Evolutionary conservation across 139 green algal genomes (phyloP), one percentile per base, ranked within the genome.

Genomic region (Haematococcus sp.): DNA sequence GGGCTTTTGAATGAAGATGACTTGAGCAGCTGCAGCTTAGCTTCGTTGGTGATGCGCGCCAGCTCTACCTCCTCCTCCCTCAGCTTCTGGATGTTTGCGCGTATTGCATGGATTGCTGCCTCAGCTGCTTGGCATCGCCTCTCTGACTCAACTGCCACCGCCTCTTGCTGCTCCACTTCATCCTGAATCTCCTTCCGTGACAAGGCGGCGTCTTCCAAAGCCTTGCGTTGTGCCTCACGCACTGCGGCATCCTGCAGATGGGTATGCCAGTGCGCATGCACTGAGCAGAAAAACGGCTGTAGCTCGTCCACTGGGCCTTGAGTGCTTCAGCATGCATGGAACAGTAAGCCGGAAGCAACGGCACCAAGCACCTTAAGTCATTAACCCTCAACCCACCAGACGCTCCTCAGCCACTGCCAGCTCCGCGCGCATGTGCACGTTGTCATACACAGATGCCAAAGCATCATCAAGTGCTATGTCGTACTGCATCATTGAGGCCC

Each of bases 381-480:
- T n/a, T n/a, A n/a, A n/a, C n/a, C n/a, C n/a, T n/a, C n/a, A n/a
- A 74, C 64, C 51, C 56, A 82, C 75, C 74, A 81, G 75, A n/a
- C 72, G 71, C 65, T 83, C 79, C 59, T 88, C 76, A 5, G 81
- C 67, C 1, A 72, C 77, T 9, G 71, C 71, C 30, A 90, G 77
- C 67, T 90, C 78, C 7, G 82, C 82, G 34, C 75, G 76, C 85
- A 90, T 85, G 68, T 85, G 79, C 19, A 87, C 71, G 71, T 88
- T 90, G 64, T 90, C 85, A 55, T 86, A 85, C 64, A 84, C 49
- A 0, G 79, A 80, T 13, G 63, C 66, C 58, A 90, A 67, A 1
- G 85, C 85, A 35, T 84, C 82, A 63, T 90, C 85, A 23, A 90
- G 34, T 23, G 85, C 82, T 2, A 55, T 66, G 67, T 88, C 78